These are phyloP conservation scores for Salvia splendens DNA, from an alignment of 257 asterid species.

Conservation along the genomic window DNA sequence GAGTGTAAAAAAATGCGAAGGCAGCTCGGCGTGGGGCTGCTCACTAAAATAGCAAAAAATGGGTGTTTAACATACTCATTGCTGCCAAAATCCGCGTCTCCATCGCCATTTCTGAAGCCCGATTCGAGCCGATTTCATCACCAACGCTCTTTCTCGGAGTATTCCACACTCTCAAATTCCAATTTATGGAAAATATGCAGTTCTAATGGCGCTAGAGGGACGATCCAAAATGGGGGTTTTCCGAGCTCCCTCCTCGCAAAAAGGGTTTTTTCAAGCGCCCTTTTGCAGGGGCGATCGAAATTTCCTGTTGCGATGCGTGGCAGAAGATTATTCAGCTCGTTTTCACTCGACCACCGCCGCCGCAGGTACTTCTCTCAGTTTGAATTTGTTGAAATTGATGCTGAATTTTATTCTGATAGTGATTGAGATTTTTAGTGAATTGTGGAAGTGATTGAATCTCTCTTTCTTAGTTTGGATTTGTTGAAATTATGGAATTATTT, in stretches of 20 bases:
- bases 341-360: constrained; percentile 34
- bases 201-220: constrained; percentile 32
- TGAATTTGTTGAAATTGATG: not conserved
- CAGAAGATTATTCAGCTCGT: constrained; percentile 41
- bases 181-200: constrained; percentile 26
- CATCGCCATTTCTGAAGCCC: constrained; percentile 27
- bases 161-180: constrained; percentile 38
- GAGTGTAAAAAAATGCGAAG: constrained; percentile 40
- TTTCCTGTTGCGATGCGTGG: constrained; percentile 21
- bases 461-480: constrained; percentile 6
- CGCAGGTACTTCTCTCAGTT: constrained; percentile 35
- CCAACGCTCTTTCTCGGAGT: constrained; percentile 15
- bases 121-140: constrained; percentile 30
- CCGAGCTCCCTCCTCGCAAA: constrained; percentile 27
- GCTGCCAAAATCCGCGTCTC: constrained; percentile 15
- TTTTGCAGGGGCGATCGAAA: constrained; percentile 33
- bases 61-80: constrained; percentile 9
- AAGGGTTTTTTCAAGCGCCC: constrained; percentile 31
- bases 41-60: constrained; percentile 42
- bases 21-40: constrained; percentile 38
- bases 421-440: not conserved
- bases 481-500: constrained; percentile 1
- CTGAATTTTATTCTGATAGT: not conserved
- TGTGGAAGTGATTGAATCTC: not conserved
- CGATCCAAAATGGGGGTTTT: constrained; percentile 30